These are phyloP conservation scores for Poa pratensis DNA, from an alignment of 176 grass and related monocot species.

Conservation along the genomic window DNA sequence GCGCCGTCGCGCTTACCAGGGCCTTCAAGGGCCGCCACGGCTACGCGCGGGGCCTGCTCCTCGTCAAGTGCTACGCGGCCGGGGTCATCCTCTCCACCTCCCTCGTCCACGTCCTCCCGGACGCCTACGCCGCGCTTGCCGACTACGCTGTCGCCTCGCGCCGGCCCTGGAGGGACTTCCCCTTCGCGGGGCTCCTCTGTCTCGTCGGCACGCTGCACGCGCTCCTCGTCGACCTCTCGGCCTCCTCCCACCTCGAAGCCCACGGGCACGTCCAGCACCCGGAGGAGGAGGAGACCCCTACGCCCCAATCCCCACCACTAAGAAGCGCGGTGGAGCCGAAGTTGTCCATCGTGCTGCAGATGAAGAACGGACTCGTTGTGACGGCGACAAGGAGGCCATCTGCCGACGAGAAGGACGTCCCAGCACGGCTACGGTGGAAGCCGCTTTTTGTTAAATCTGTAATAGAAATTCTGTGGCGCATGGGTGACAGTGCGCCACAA, in stretches of 20 bases:
- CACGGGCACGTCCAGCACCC: slow-evolving; percentile 33
- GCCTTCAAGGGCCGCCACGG: slow-evolving; percentile 53
- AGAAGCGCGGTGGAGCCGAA: too few species aligned
- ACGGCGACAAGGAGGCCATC: too few species aligned
- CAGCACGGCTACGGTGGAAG: too few species aligned
- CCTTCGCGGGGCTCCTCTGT: slow-evolving; percentile 82
- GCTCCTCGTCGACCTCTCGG: slow-evolving; percentile 88
- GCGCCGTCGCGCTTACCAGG: slow-evolving; percentile 73
- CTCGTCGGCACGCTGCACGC: slow-evolving; percentile 86
- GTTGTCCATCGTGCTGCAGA: too few species aligned
- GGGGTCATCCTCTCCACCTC: slow-evolving; percentile 97
- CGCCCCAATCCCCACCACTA: slow-evolving; percentile 55
- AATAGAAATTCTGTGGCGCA: too few species aligned
- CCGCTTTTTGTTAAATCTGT: too few species aligned
- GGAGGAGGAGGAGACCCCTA: slow-evolving; percentile 42
- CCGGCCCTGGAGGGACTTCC: slow-evolving; percentile 78
- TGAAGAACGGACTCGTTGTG: too few species aligned
- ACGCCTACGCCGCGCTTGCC: slow-evolving; percentile 77
- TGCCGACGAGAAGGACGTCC: too few species aligned
- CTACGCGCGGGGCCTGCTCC: slow-evolving; percentile 71
- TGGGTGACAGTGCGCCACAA: too few species aligned
- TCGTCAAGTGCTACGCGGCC: slow-evolving; percentile 96
- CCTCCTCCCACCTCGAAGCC: slow-evolving; percentile 67
- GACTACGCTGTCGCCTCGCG: slow-evolving; percentile 71
- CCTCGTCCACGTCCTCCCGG: slow-evolving; percentile 95